phyloP scores from a whole-genome alignment of 116 monocot species.

The Iris pallida region DNA sequence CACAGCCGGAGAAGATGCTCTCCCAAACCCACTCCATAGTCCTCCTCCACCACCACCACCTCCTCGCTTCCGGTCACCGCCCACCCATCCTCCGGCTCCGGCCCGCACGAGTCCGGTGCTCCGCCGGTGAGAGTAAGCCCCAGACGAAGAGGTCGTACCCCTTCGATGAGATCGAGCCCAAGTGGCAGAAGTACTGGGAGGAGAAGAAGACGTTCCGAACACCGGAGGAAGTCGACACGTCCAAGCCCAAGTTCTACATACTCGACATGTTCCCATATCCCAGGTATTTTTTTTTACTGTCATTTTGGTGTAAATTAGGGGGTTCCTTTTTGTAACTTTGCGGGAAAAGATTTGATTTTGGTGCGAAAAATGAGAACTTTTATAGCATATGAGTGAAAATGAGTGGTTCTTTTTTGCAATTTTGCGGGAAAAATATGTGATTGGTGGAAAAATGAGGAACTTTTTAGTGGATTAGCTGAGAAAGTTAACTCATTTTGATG shows the following conservation, averaged over 20 bases:
- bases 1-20: background rate
- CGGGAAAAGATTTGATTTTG: background rate
- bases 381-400: background rate
- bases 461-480: too few relatives aligned
- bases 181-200: constrained; percentile 94
- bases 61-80: constrained; percentile 1
- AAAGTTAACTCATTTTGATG: too few relatives aligned
- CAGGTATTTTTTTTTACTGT: constrained; percentile 32
- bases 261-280: constrained; percentile 99
- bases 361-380: background rate
- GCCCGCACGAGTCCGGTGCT: constrained; percentile 14
- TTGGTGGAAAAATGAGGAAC: too few relatives aligned
- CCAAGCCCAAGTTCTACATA: constrained; percentile 93
- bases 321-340: background rate
- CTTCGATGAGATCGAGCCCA: constrained; percentile 69
- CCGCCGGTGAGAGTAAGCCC: constrained; percentile 6
- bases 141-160: constrained; percentile 68
- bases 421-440: background rate
- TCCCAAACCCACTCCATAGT: background rate
- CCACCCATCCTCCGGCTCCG: constrained; percentile 11
- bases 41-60: background rate
- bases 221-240: constrained; percentile 76
- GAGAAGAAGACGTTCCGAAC: constrained; percentile 76
- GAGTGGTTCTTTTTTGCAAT: background rate
- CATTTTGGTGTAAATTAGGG: background rate